Conservation (phyloP, 495 filamentous ascomycete species). For the Amniculicola lignicola region DNA sequence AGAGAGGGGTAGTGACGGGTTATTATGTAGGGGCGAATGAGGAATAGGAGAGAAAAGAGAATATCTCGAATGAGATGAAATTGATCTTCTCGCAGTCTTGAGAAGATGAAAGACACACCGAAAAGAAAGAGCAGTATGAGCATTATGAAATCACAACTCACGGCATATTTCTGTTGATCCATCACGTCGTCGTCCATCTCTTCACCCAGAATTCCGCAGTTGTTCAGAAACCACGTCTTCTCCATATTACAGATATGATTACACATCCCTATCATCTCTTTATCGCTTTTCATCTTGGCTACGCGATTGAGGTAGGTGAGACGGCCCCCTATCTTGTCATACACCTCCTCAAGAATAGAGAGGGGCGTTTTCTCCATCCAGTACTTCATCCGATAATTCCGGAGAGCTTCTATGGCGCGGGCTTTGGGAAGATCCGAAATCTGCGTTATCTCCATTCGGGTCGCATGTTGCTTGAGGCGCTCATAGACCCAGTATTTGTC, state of each 20-base stretch:
- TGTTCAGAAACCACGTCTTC: conserved; percentile 89
- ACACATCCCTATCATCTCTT: conserved; percentile 74
- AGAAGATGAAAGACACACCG: neutral
- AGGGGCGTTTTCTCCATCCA: conserved; percentile 54
- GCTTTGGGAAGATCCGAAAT: conserved; percentile 75
- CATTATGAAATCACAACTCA: conserved; percentile 42
- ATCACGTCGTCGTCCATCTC: conserved; percentile 99
- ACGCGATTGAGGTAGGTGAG: conserved; percentile 82
- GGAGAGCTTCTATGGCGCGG: conserved; percentile 70
- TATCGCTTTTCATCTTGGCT: conserved; percentile 74
- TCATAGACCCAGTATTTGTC: conserved; percentile 99
- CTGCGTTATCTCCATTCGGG: conserved; percentile 85
- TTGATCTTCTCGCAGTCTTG: no score
- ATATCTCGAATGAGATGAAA: no score
- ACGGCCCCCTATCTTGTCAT: conserved; percentile 79
- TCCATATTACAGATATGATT: conserved; percentile 74
- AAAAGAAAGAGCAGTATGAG: neutral
- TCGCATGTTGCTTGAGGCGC: conserved; percentile 81
- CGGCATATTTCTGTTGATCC: conserved; percentile 95
- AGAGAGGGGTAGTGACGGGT: no score
- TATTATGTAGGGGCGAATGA: neutral
- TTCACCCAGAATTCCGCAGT: conserved; percentile 86
- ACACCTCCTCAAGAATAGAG: conserved; percentile 68
- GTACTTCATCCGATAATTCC: conserved; percentile 70
- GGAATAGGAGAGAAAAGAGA: neutral